phyloP scores from a whole-genome alignment of 208 protist genomes.

The Wallacemonas sp. region DNA sequence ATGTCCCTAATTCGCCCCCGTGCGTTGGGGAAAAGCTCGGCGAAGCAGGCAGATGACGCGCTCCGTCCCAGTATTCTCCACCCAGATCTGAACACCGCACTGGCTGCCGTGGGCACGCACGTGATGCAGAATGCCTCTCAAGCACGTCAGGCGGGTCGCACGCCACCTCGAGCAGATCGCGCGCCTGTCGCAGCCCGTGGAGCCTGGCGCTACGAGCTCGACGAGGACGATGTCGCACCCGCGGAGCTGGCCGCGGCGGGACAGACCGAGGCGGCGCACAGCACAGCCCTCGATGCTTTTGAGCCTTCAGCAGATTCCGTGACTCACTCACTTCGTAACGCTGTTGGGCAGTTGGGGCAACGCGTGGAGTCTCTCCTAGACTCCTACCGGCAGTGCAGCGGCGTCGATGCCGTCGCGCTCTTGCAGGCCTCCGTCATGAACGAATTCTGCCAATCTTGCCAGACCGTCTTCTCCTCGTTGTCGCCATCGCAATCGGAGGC shows the following conservation, averaged over 20 bases:
- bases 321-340: too few relatives aligned
- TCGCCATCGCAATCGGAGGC: neutral
- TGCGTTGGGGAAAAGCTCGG: too few relatives aligned
- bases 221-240: constrained; percentile 38
- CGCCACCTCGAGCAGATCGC: too few relatives aligned
- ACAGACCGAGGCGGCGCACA: too few relatives aligned
- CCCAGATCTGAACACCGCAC: neutral
- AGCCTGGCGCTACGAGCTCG: constrained; percentile 54
- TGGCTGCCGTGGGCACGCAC: neutral
- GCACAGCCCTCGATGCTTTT: too few relatives aligned
- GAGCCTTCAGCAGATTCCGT: neutral
- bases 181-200: constrained; percentile 5
- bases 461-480: neutral
- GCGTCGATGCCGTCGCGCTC: constrained; percentile 12
- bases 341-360: neutral
- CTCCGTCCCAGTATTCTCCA: neutral
- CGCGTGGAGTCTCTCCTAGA: neutral
- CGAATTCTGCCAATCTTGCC: constrained; percentile 13
- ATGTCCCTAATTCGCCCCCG: constrained; percentile 32
- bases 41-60: too few relatives aligned
- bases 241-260: neutral
- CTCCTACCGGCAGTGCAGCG: constrained; percentile 2
- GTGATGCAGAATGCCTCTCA: neutral
- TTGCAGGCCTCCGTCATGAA: constrained; percentile 9
- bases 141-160: constrained; percentile 2